Base-by-base conservation (phyloP, 768 basidiomycete species). In the Brasilioporus rufonigricans region DNA sequence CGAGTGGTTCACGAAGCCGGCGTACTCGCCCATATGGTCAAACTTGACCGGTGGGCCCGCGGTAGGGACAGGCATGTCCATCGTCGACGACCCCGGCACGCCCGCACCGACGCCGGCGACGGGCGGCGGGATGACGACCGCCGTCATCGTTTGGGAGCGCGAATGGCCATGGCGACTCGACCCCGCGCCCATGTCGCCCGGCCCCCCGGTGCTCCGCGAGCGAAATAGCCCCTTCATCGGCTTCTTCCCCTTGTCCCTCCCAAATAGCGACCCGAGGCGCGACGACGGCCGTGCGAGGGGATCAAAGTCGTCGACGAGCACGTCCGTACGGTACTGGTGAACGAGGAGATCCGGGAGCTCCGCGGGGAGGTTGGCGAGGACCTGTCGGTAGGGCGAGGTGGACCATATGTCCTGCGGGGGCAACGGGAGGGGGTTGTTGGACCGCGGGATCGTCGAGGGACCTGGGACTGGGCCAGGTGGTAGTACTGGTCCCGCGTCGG, bases 1-100 rank as follows among this genome's bases (percentile, higher is more conserved):
- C 1, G 90, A 89, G 60, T 84, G 81, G 61, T 83, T 87, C 66
- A 87, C 71, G 67, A 91, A 85, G 1, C 77, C 78, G 0, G 74
- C 63, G 50, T 73, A 75, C 14, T 72, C 67, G 31, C 69, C 61
- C 0, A 68, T 69, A 52, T 81, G 75, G 56, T 78, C 70, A 65
- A 84, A 80, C 55, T 66, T 67, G 56, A 80, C 43, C 43, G 64
- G 62, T 21, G 65, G 57, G 32, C 57, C 60, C 4, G 41, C 59
- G 21, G 62, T 19, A 12, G 58, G 62, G 38, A 43, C 47, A 47
- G 70, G 66, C 44, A 54, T 55, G 14, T 46, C 57, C 13, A 23
- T 12, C 31, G 24, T 16, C 26, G 43, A 27, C 1, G 35, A 23
- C 14, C 3, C 43, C 36, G 18, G 23, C 5, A 1, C 40, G 1